Base-by-base conservation (phyloP, 257 asterid species). In the Petunia axillaris region DNA sequence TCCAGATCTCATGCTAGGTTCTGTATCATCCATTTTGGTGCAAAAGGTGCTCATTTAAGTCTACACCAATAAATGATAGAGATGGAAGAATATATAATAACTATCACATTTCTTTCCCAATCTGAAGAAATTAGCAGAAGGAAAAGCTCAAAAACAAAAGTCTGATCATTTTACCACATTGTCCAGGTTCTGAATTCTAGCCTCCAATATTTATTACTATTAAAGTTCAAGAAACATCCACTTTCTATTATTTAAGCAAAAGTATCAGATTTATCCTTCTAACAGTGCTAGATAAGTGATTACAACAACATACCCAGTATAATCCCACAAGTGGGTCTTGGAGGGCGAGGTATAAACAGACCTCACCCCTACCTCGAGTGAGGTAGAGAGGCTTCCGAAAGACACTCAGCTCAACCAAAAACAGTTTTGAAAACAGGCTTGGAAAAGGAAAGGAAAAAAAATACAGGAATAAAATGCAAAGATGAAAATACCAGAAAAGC, bases 221-320 rank as follows among this genome's bases (percentile, higher is more conserved):
- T 10, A 2, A 10, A 25, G 59, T 2, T 71, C 11, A 25, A 25
- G 77, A 9, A 25, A 10, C 5, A 25, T 70, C 11, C 11, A 71
- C 62, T 48, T 50, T 1, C 77, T 35, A 71, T 5, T 48, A 25
- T 71, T 48, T 11, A 50, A 71, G 13, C 41, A 59, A 71, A 71
- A 48, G 41, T 35, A 71, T 35, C 62, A 35, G 13, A 68, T 6
- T 5, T 71, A 71, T 48, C 77, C 60, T 25, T 48, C 77, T 71
- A 35, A 48, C 3, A 70, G n/a, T 5, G 25, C 25, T 35, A 71
- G 77, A 35, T 6, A 41, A 63, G 59, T 46, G 80, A n/a, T 85
- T 83, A 95, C 98, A 25, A 25, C 25, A 25, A 25, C 25, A 25
- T 25, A 25, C 25, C 25, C 25, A 25, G 25, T 25, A 25, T 25